Base-by-base conservation (phyloP, 2,329 filamentous ascomycete species). In the Ceratocystis smalleyi region DNA sequence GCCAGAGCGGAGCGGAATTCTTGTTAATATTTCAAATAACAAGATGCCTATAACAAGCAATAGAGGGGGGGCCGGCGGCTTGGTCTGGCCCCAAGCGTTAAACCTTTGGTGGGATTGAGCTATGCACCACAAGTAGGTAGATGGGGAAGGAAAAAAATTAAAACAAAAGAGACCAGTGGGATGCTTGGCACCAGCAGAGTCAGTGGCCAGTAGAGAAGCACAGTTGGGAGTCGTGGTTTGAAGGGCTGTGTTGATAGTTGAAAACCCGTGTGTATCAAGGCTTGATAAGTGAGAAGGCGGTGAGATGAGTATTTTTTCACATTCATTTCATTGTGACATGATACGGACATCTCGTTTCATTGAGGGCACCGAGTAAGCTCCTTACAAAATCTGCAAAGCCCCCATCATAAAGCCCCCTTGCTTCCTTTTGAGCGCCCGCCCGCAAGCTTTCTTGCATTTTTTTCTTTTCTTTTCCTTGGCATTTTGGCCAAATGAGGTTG, bases 251-350 rank as follows among this genome's bases (percentile, higher is more conserved):
- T 22, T 49, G 19, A 40, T 40, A 40, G 35, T 40, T n/a, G 7
- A 51, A n/a, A 51, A n/a, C 22, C n/a, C 17, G 22, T 24, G 22
- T 24, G n/a, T 19, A 24, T 24, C 47, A n/a, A 51, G 47, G 2
- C 47, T 51, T 19, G 47, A 55, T 55, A 55, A 55, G 22, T 55
- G 22, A 55, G 24, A 17, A 57, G 54, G 54, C 54, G 54, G 54
- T 32, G 54, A 57, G 54, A 30, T 35, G 27, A 57, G 54, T 17
- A 5, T 35, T 57, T 51, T 49, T 49, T 49, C 12, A 57, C 27
- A 4, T 32, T 57, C 54, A 57, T 32, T 57, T 57, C 54, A 57
- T 17, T 35, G 54, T 57, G 54, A 57, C 54, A 57, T 57, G 54
- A 32, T 57, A 27, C 32, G 7, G 22, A 5, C 2, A 47, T n/a